Evolutionary conservation across 1,284 basidiomycete species (phyloP).

Genomic region (Ustilago hordei): DNA sequence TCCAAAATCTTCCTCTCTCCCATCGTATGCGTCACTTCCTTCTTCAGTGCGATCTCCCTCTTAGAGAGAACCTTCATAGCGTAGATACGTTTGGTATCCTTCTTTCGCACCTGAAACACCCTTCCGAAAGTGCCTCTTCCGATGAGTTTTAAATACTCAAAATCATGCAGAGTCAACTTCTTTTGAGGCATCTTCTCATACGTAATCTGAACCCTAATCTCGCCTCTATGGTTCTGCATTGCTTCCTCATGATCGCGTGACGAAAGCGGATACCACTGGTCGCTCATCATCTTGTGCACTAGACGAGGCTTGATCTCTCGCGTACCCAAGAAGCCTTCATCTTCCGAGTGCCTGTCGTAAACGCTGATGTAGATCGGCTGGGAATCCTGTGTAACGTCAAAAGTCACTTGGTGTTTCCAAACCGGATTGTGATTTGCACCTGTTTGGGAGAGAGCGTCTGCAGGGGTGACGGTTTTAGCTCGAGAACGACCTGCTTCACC

Average conservation of each 20-base stretch:
- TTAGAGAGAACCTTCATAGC: conserved; percentile 99
- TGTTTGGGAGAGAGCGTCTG: conserved; percentile 33
- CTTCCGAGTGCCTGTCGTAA: conserved; percentile 88
- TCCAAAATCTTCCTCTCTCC: conserved; percentile 99
- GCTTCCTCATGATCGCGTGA: conserved; percentile 57
- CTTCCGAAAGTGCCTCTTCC: conserved; percentile 96
- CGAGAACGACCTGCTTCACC: conserved; percentile 75
- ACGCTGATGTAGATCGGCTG: conserved; percentile 90
- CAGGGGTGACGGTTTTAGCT: conserved; percentile 55
- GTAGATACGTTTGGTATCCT: conserved; percentile 97
- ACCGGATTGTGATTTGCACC: conserved; percentile 83
- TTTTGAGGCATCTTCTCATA: conserved; percentile 75
- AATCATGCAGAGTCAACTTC: conserved; percentile 75
- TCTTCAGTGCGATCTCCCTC: conserved; percentile 98
- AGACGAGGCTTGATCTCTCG: conserved; percentile 91
- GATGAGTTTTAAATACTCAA: conserved; percentile 98
- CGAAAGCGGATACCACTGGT: conserved; percentile 93
- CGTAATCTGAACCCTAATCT: conserved; percentile 92
- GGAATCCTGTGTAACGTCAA: conserved; percentile 89
- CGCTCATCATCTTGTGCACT: conserved; percentile 90
- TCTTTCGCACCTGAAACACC: conserved; percentile 98
- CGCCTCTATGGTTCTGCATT: conserved; percentile 73
- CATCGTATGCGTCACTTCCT: conserved; percentile 98
- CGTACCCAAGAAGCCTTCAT: conserved; percentile 87
- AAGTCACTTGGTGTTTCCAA: conserved; percentile 97